phyloP scores from a whole-genome alignment of 495 filamentous ascomycete genomes.

The Aspergillus ellipticus region DNA sequence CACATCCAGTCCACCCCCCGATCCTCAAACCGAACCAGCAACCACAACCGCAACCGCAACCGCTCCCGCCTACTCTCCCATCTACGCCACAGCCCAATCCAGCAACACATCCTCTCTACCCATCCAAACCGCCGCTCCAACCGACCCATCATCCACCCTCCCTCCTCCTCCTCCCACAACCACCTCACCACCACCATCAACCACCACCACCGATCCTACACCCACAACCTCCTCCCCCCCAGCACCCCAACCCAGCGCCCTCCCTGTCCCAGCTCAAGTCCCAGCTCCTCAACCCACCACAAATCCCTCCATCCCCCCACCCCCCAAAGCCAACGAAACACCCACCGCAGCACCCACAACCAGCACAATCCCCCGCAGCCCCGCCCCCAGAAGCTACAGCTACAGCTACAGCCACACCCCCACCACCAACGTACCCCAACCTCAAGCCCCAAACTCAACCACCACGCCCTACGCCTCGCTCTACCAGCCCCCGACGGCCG shows the following conservation, averaged over 20 bases:
- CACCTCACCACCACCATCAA: conserved; percentile 18
- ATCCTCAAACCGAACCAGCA: conserved; percentile 34
- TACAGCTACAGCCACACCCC: conserved; percentile 29
- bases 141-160: conserved; percentile 16
- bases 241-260: conserved; percentile 59
- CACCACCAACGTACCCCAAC: conserved; percentile 14
- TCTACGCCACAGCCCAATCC: conserved; percentile 48
- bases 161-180: conserved; percentile 19
- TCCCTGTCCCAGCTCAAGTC: conserved; percentile 29
- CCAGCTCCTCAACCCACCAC: conserved; percentile 3
- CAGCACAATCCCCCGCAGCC: conserved; percentile 9
- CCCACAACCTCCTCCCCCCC: conserved; percentile 34
- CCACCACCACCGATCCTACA: conserved; percentile 11
- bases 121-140: neutral
- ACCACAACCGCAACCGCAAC: conserved; percentile 30
- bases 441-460: conserved; percentile 33
- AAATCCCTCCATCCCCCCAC: conserved; percentile 38
- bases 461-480: conserved; percentile 47
- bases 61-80: conserved; percentile 35
- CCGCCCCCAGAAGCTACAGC: conserved; percentile 13
- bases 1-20: neutral
- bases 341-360: conserved; percentile 25
- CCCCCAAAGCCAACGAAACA: conserved; percentile 49
- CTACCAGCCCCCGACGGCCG: conserved; percentile 46
- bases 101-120: conserved; percentile 25